Evolutionary conservation across 257 asterid species (phyloP).

Genomic region (Petrea volubilis): DNA sequence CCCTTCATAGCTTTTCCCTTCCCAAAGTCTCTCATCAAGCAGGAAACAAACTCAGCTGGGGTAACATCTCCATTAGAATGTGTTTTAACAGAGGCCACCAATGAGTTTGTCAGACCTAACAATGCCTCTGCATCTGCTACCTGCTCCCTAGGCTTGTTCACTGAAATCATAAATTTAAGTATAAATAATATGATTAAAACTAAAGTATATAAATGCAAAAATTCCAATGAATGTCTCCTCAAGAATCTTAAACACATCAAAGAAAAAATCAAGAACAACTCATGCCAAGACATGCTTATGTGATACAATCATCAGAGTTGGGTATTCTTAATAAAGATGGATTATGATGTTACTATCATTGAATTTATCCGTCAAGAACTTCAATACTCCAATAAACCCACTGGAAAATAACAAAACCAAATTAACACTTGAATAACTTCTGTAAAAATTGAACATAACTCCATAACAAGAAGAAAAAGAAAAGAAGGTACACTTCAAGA

Average conservation of each 20-base stretch:
- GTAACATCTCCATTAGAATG: conserved; percentile 32
- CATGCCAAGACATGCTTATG: too few species aligned
- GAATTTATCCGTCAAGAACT: neutral
- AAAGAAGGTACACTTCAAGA: neutral
- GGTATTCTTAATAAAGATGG: neutral
- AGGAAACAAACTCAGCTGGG: conserved; percentile 45
- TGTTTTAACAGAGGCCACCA: conserved; percentile 41
- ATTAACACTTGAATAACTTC: neutral
- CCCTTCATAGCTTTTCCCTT: neutral
- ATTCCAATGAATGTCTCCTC: neutral
- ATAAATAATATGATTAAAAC: neutral
- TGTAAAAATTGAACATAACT: neutral
- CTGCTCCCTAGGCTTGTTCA: conserved; percentile 58
- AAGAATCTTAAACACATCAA: neutral
- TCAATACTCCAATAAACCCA: neutral
- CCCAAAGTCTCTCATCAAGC: conserved; percentile 37
- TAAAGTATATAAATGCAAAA: neutral
- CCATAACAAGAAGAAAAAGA: neutral
- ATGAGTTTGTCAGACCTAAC: conserved; percentile 39
- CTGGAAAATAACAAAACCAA: neutral
- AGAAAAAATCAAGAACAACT: neutral
- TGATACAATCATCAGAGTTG: too few species aligned
- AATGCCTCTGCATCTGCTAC: conserved; percentile 67
- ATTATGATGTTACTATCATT: neutral
- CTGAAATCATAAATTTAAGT: conserved; percentile 25